Evolutionary conservation across 768 basidiomycete genomes (phyloP).

Genomic region (Mycena epipterygia): DNA sequence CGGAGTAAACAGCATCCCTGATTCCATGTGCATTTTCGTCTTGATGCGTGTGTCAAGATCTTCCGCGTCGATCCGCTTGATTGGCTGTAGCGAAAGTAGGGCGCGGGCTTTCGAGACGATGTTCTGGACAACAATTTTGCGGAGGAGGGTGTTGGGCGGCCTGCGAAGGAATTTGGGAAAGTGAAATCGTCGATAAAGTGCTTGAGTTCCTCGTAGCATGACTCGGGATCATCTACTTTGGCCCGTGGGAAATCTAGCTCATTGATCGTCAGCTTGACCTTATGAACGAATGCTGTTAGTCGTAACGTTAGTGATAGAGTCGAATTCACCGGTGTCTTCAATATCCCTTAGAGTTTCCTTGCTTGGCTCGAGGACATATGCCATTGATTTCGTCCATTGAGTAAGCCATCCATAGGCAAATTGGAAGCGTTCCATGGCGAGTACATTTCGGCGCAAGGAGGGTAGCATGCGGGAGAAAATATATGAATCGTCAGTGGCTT

Average conservation of each 20-base stretch:
- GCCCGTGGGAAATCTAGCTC: constrained; percentile 36
- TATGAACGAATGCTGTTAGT: background rate
- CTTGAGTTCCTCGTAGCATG: constrained; percentile 24
- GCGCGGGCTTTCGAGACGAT: constrained; percentile 25
- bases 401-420: background rate
- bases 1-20: constrained; percentile 43
- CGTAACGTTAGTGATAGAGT: constrained; percentile 22
- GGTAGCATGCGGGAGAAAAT: background rate
- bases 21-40: constrained; percentile 33
- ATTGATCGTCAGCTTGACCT: background rate
- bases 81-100: constrained; percentile 39
- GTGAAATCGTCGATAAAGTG: constrained; percentile 39
- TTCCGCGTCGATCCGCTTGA: constrained; percentile 30
- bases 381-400: background rate
- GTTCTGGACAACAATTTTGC: constrained; percentile 40
- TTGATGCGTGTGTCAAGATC: constrained; percentile 34
- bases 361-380: background rate
- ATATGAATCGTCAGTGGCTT: background rate
- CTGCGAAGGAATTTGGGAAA: constrained; percentile 36
- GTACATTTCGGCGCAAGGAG: background rate
- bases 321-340: background rate
- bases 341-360: constrained; percentile 36
- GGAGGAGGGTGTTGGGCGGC: constrained; percentile 38
- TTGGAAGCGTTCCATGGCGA: background rate
- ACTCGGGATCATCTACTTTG: constrained; percentile 36